Conservation (phyloP, 2,329 filamentous ascomycete genomes). For the Teratosphaeria destructans region DNA sequence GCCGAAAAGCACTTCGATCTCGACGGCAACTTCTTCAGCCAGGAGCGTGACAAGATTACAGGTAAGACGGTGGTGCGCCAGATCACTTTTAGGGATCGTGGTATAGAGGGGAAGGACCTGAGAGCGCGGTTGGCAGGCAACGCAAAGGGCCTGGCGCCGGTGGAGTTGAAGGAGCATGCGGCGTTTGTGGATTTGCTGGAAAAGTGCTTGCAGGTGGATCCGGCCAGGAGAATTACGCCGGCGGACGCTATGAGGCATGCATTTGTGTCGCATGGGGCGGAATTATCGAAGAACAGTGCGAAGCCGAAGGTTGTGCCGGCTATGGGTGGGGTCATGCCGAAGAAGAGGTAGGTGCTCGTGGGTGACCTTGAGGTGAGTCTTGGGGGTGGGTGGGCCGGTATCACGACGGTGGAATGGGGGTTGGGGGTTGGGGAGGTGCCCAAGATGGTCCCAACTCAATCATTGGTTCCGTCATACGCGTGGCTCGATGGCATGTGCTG, state of each 20-base stretch:
- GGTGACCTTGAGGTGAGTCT: no score
- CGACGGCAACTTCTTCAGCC: conserved; percentile 71
- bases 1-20: conserved; percentile 70
- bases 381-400: no score
- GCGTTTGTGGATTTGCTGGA: conserved; percentile 82
- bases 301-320: conserved; percentile 9
- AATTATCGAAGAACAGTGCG: not conserved
- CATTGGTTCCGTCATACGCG: no score
- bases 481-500: no score
- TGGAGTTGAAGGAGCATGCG: conserved; percentile 66
- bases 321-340: conserved; percentile 3
- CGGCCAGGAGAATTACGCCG: conserved; percentile 82
- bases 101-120: conserved; percentile 55
- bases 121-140: conserved; percentile 61
- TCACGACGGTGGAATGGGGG: no score
- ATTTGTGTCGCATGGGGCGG: conserved; percentile 49
- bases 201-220: conserved; percentile 78
- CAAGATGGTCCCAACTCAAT: no score
- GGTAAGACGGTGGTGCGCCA: conserved; percentile 65
- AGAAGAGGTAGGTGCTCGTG: not conserved
- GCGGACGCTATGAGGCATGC: conserved; percentile 79
- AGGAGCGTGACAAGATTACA: conserved; percentile 78
- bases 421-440: no score
- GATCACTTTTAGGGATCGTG: conserved; percentile 56
- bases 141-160: conserved; percentile 61